Percentiles rank a stretch among this genome's conserved stretches.
Evolutionary conservation across 2,329 filamentous ascomycete genomes (phyloP).

Genomic region (Monilinia fructigena): DNA sequence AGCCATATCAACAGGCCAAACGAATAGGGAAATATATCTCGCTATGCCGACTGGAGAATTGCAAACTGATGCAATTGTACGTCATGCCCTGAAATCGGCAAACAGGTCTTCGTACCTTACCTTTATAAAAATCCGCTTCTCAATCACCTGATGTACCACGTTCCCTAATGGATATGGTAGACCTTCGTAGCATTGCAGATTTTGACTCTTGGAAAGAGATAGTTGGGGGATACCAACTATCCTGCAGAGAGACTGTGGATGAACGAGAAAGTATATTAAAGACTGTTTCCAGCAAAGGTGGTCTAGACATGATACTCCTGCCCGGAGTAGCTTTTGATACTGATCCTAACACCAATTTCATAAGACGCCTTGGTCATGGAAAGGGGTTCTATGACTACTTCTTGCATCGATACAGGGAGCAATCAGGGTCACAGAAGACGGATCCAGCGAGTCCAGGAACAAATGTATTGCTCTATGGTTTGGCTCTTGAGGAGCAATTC

Average conservation of each 20-base stretch:
- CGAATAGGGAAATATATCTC: slow-evolving; percentile 82
- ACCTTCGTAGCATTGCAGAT: slow-evolving; percentile 69
- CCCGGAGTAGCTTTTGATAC: slow-evolving; percentile 90
- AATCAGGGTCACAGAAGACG: slow-evolving; percentile 34
- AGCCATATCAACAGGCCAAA: slow-evolving; percentile 72
- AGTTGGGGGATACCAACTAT: slow-evolving; percentile 95
- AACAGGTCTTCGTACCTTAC: slow-evolving; percentile 89
- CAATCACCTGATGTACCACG: slow-evolving; percentile 44
- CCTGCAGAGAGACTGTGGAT: slow-evolving; percentile 58
- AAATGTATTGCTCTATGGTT: slow-evolving; percentile 63
- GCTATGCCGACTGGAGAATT: slow-evolving; percentile 90
- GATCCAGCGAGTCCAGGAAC: slow-evolving; percentile 56
- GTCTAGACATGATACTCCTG: slow-evolving; percentile 83
- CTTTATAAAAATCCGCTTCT: slow-evolving; percentile 62
- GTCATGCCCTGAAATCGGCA: slow-evolving; percentile 74
- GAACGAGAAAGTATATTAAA: slow-evolving; percentile 72
- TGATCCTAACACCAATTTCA: slow-evolving; percentile 49
- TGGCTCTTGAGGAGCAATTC: slow-evolving; percentile 84
- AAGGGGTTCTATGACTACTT: slow-evolving; percentile 98
- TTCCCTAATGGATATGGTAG: slow-evolving; percentile 95
- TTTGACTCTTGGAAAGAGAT: slow-evolving; percentile 75
- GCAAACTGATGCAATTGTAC: slow-evolving; percentile 78
- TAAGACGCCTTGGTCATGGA: slow-evolving; percentile 84
- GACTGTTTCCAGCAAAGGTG: slow-evolving; percentile 46
- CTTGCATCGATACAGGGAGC: slow-evolving; percentile 66